Conservation (phyloP, 177 flowering plant genomes). For the Tripterygium wilfordii region DNA sequence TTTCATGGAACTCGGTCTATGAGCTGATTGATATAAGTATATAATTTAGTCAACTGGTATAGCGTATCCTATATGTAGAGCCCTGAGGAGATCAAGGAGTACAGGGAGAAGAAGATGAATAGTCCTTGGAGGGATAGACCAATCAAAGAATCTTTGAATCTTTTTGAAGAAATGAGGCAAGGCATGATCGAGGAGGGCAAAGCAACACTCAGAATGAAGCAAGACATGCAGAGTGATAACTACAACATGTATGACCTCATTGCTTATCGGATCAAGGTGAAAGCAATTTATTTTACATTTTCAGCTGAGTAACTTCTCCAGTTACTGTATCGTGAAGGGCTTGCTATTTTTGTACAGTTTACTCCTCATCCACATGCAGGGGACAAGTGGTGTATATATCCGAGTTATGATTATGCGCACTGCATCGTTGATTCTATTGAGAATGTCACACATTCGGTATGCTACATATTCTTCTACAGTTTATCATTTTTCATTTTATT, state of each 20-base stretch:
- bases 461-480: slow-evolving; percentile 8
- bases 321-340: too few species aligned
- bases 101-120: slow-evolving; percentile 86
- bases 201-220: slow-evolving; percentile 98
- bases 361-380: slow-evolving; percentile 98
- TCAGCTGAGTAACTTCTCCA: not conserved
- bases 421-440: slow-evolving; percentile 98
- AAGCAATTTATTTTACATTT: slow-evolving; percentile 5
- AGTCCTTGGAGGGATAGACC: slow-evolving; percentile 99
- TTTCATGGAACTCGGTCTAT: too few species aligned
- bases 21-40: too few species aligned
- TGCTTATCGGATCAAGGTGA: slow-evolving; percentile 95
- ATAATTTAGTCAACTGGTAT: too few species aligned
- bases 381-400: slow-evolving; percentile 97
- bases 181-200: slow-evolving; percentile 92
- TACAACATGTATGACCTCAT: slow-evolving; percentile 95
- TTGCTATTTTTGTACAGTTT: slow-evolving; percentile 52
- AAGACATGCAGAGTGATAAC: slow-evolving; percentile 99
- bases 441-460: slow-evolving; percentile 93
- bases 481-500: not conserved
- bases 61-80: too few species aligned
- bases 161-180: slow-evolving; percentile 85
- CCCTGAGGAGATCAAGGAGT: slow-evolving; percentile 89
- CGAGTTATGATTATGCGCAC: slow-evolving; percentile 97
- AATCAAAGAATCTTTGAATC: slow-evolving; percentile 74